Conservation (phyloP, 768 basidiomycete genomes). For the Collybiopsis confluens region DNA sequence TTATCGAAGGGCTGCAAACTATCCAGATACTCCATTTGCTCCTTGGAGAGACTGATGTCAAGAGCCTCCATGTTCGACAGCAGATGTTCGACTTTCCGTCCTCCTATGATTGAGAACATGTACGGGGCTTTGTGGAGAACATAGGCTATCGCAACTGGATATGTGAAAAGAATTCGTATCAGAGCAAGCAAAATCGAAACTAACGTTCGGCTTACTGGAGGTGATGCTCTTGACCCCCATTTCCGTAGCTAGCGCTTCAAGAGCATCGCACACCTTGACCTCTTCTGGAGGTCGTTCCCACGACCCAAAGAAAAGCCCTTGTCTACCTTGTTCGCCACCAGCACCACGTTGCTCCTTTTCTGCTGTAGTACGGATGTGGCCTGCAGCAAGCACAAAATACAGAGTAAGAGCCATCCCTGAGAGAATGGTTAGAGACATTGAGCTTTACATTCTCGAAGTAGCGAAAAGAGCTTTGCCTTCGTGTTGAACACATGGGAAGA, state of each 20-base stretch:
- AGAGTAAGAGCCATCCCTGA: constrained; percentile 5
- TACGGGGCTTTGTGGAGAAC: constrained; percentile 21
- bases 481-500: constrained; percentile 30
- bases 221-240: constrained; percentile 45
- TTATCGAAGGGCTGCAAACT: constrained; percentile 27
- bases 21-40: constrained; percentile 34
- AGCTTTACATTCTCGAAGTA: not conserved
- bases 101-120: constrained; percentile 16
- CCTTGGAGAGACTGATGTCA: constrained; percentile 28
- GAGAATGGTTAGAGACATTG: not conserved
- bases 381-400: constrained; percentile 22
- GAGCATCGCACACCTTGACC: constrained; percentile 33
- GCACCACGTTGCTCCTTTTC: constrained; percentile 24
- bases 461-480: constrained; percentile 22
- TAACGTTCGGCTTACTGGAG: constrained; percentile 30
- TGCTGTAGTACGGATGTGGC: constrained; percentile 24
- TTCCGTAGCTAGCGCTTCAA: constrained; percentile 50
- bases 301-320: constrained; percentile 17
- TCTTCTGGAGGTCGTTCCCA: constrained; percentile 49
- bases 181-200: not conserved
- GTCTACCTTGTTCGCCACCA: constrained; percentile 27
- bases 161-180: not conserved
- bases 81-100: constrained; percentile 36
- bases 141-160: constrained; percentile 36
- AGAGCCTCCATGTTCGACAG: constrained; percentile 35